Conservation (phyloP, 768 basidiomycete species). For the Suillus cothurnatus region DNA sequence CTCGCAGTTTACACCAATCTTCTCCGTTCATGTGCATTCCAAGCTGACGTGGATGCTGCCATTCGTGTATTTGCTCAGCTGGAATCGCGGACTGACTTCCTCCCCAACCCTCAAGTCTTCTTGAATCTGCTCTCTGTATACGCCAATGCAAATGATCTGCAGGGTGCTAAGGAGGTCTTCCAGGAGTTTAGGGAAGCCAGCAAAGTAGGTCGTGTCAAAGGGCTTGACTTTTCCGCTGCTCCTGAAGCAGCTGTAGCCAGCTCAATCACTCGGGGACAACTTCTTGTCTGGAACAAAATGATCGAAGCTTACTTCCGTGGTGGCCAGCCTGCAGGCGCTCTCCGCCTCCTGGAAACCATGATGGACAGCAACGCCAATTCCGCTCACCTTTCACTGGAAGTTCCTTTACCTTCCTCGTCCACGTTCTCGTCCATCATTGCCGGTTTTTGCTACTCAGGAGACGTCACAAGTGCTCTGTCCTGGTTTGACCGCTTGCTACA, state of each 20-base stretch:
- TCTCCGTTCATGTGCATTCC: conserved; percentile 61
- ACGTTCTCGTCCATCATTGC: conserved; percentile 66
- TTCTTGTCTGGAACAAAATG: conserved; percentile 74
- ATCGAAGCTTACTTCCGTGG: conserved; percentile 71
- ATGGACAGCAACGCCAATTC: conserved; percentile 45
- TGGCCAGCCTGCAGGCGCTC: conserved; percentile 61
- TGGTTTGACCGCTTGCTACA: conserved; percentile 74
- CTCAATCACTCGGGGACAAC: conserved; percentile 36
- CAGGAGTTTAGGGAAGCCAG: conserved; percentile 53
- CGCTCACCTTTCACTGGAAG: conserved; percentile 38
- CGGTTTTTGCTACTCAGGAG: conserved; percentile 61
- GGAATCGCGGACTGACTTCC: conserved; percentile 43
- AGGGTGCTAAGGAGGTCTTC: conserved; percentile 62
- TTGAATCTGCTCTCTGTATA: conserved; percentile 61
- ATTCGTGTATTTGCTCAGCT: conserved; percentile 66
- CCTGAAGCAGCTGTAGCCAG: conserved; percentile 13
- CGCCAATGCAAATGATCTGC: conserved; percentile 49
- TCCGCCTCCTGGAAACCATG: conserved; percentile 73
- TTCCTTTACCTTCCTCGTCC: conserved; percentile 59
- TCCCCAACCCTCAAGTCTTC: conserved; percentile 44
- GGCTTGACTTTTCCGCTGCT: conserved; percentile 21
- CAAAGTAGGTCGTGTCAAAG: conserved; percentile 37
- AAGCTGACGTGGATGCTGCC: conserved; percentile 60
- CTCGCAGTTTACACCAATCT: conserved; percentile 51
- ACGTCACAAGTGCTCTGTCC: conserved; percentile 59